A percentile compares a stretch with the other conserved stretches of the same genome.
Evolutionary conservation across 257 asterid genomes (phyloP).

Genomic region (Linderniella brevidens): DNA sequence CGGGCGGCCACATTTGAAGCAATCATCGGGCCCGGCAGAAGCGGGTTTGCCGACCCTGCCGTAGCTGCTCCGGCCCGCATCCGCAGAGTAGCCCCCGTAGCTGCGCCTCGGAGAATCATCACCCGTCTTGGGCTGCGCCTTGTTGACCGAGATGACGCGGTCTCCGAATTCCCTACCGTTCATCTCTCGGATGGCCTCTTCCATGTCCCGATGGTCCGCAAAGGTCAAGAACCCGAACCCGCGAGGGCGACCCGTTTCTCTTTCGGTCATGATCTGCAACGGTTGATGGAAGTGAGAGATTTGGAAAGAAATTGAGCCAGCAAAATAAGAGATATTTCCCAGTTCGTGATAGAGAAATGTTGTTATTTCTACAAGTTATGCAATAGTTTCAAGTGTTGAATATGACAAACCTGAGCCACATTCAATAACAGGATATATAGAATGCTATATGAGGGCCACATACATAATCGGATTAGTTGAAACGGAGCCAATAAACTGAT

Average conservation of each 20-base stretch:
- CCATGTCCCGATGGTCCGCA: conserved; percentile 89
- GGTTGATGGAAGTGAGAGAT: conserved; percentile 1
- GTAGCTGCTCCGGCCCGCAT: conserved; percentile 37
- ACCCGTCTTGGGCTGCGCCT: conserved; percentile 78
- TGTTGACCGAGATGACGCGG: conserved; percentile 79
- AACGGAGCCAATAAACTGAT: no score
- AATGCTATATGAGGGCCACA: no score
- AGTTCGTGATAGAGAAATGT: no score
- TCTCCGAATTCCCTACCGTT: conserved; percentile 87
- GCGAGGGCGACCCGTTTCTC: conserved; percentile 97
- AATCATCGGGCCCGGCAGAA: conserved; percentile 71
- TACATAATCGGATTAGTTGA: no score
- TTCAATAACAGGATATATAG: no score
- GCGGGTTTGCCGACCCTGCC: conserved; percentile 50
- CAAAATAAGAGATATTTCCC: neutral
- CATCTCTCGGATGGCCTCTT: conserved; percentile 88
- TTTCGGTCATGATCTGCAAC: conserved; percentile 82
- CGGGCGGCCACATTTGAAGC: conserved; percentile 95
- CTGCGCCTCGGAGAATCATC: conserved; percentile 64
- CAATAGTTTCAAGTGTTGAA: no score
- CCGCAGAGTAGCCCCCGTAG: conserved; percentile 53
- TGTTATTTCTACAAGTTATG: no score
- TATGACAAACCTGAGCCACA: no score
- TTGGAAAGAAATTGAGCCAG: neutral
- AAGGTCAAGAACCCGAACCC: conserved; percentile 96